These are phyloP conservation scores for Rostrohypoxylon terebratum DNA, from an alignment of 495 filamentous ascomycete species.

Conservation along the genomic window DNA sequence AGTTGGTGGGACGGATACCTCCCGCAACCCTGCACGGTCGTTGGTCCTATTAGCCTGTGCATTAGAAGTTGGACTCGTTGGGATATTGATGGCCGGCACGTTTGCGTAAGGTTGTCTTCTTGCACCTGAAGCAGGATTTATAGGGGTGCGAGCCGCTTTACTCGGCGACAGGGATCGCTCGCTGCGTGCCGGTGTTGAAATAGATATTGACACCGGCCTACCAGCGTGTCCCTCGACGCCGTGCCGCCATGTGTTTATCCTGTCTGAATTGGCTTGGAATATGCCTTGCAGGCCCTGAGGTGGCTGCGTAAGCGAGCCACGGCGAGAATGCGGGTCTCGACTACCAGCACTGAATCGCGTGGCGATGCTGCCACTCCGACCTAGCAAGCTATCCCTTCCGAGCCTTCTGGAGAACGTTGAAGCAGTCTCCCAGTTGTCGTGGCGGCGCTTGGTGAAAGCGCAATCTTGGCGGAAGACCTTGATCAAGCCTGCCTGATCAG, in stretches of 20 bases:
- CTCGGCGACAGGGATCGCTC: constrained; percentile 64
- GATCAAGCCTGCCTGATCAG: constrained; percentile 87
- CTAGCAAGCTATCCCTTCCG: constrained; percentile 61
- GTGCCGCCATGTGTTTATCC: constrained; percentile 93
- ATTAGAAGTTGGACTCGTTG: constrained; percentile 35
- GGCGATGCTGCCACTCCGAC: constrained; percentile 72
- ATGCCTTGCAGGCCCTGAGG: constrained; percentile 52
- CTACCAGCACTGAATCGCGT: constrained; percentile 66
- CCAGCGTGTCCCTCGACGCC: constrained; percentile 65
- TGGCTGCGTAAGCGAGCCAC: constrained; percentile 62
- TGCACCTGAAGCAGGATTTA: constrained; percentile 56
- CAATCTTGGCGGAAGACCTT: constrained; percentile 97
- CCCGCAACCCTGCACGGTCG: constrained; percentile 27
- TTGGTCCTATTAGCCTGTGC: constrained; percentile 29
- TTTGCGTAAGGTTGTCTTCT: constrained; percentile 56
- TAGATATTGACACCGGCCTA: constrained; percentile 49
- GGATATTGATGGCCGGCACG: constrained; percentile 33
- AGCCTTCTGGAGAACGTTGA: constrained; percentile 83
- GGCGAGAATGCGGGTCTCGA: constrained; percentile 62
- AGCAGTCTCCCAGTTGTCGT: constrained; percentile 74
- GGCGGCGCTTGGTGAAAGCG: constrained; percentile 70
- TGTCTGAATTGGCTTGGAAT: constrained; percentile 73
- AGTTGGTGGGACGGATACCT: constrained; percentile 46
- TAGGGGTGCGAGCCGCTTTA: constrained; percentile 55
- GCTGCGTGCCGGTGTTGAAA: constrained; percentile 54